Base-by-base conservation (phyloP, 2,329 filamentous ascomycete species). In the Talaromyces sp. region DNA sequence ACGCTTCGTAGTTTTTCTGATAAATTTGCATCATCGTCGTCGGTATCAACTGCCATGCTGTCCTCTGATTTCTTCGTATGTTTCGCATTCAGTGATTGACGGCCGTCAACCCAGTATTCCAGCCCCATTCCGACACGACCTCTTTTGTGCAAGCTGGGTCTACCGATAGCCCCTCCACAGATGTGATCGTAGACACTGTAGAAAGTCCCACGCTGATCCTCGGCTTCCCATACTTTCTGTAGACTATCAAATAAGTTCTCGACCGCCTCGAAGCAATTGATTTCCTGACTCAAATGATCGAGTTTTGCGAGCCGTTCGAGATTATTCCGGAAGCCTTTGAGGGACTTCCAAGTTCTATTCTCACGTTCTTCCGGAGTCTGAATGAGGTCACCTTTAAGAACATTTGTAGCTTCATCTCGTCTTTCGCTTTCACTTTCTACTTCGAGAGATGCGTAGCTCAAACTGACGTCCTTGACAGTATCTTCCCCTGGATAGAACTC, bases 261-360 rank as follows among this genome's bases (percentile, higher is more conserved):
- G n/a, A 81, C 70, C 11, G 80, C 79, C 69, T 81, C 77, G 57
- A 82, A 82, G 52, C 80, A 81, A 56, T 81, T 81, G 11, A 80
- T 75, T 49, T 80, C 76, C 59, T 78, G 73, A 63, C 79, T 80
- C 60, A 81, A 74, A 62, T 75, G 74, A 68, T 82, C 80, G 63
- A 80, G 72, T 41, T 76, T 78, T n/a, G 78, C 77, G 33, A 82
- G 74, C 71, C 79, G 79, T 57, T 76, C 75, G 39, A 82, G 63
- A 66, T 82, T 82, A 64, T 74, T 74, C 65, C 79, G 74, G 60
- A 82, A 82, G 4, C 73, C 73, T 39, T 71, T 68, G 27, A 81
- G 68, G 13, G 70, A 69, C 66, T 76, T 76, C 79, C 79, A 81
- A 22, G 66, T 66, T 22, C 73, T 72, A 4, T 69, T 62, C 19